Base-by-base conservation (phyloP, 1,139 yeast species). In the Blastobotrys aristatus region DNA sequence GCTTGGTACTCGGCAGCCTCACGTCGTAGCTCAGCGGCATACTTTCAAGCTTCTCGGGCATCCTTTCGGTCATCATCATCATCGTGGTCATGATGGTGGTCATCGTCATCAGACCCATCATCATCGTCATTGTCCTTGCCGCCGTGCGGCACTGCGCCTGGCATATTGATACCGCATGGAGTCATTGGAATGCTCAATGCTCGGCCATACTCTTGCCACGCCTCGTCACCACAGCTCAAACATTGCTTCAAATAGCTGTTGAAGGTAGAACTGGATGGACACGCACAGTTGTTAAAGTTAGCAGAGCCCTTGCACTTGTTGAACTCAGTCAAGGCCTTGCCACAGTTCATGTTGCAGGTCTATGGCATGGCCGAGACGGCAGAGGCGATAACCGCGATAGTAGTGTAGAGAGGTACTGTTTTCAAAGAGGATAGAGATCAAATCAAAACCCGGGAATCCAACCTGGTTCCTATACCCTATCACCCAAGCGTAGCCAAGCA, bases 271-370 rank as follows among this genome's bases (percentile, higher is more conserved):
- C 10, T 22, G 14, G 22, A 14, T 18, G 31, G n/a, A 21, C 44
- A 41, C 21, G 32, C 29, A 20, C 44, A 41, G 16, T 32, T 27
- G 5, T 32, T 17, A 10, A n/a, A 14, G 20, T 41, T 11, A 6
- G 37, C 14, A 14, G 37, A 14, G 21, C 38, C 38, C 29, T 37
- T n/a, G n/a, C n/a, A n/a, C n/a, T n/a, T n/a, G n/a, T n/a, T n/a
- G n/a, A n/a, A n/a, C n/a, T n/a, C n/a, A 22, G 46, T 36, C 37
- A 45, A 14, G 3, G 48, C 48, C 41, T 32, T 35, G 33, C 48
- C 48, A 29, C 48, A 45, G 27, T 35, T 42, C 18, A 36, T 33
- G 21, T 45, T 41, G 29, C 48, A 45, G 34, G 40, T 44, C 34
- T 44, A 45, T 10, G 24, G 35, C 10, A 24, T 24, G 10, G 21